phyloP scores from a whole-genome alignment of 345 rosid genomes.

The Sisymbrium irio region DNA sequence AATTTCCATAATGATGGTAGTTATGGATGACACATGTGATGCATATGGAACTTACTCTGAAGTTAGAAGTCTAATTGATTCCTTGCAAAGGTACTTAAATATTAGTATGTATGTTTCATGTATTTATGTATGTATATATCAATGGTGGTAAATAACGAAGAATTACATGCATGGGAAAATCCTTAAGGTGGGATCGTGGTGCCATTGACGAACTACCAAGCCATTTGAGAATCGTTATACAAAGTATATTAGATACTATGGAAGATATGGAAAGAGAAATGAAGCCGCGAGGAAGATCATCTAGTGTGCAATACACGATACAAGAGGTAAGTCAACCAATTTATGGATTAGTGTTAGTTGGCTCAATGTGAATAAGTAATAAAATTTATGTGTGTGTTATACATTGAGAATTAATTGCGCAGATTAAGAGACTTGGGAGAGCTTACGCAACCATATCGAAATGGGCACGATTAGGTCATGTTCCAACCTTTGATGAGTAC shows the following conservation, averaged over 20 bases:
- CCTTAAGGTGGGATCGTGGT: background rate
- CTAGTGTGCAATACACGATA: background rate
- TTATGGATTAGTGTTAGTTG: background rate
- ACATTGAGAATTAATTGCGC: background rate
- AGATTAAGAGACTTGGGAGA: background rate
- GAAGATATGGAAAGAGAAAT: background rate
- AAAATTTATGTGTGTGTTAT: background rate
- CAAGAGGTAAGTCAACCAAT: background rate
- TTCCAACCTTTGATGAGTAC: slow-evolving; percentile 15
- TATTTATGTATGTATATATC: background rate
- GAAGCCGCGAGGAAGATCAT: background rate
- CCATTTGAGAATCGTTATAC: background rate
- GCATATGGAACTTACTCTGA: background rate
- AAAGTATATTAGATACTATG: background rate
- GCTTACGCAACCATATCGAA: background rate
- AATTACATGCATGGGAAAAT: background rate
- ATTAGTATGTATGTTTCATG: background rate
- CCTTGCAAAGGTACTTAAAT: background rate
- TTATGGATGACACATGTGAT: slow-evolving; percentile 15
- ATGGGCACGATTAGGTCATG: background rate
- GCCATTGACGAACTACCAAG: background rate
- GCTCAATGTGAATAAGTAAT: background rate
- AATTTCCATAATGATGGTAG: background rate
- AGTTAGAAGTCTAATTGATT: background rate
- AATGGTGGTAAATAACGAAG: background rate